phyloP scores from a whole-genome alignment of 2,329 filamentous ascomycete species.

The Botryotinia narcissicola region DNA sequence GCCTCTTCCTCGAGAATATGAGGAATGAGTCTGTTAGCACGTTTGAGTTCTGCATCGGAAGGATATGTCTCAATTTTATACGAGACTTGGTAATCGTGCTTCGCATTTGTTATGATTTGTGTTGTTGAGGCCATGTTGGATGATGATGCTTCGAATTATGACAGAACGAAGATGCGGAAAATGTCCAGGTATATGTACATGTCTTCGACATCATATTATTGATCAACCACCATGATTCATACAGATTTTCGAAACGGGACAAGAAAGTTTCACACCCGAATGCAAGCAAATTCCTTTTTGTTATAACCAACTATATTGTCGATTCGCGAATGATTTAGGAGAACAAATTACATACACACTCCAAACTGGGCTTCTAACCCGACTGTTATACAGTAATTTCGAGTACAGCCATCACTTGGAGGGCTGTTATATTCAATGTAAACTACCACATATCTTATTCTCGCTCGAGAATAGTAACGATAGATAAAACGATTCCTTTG shows the following conservation, averaged over 20 bases:
- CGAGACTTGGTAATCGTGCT: background rate
- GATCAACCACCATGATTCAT: background rate
- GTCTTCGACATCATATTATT: background rate
- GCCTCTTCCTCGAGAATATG: conserved; percentile 26
- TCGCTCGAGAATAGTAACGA: background rate
- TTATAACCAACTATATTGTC: background rate
- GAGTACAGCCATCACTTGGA: background rate
- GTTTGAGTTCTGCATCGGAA: background rate
- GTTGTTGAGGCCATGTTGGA: background rate
- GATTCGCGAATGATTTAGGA: background rate
- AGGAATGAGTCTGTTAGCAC: conserved; percentile 22
- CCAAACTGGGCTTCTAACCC: too few relatives aligned
- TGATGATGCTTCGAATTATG: background rate
- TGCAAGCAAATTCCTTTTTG: background rate
- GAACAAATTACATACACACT: too few relatives aligned
- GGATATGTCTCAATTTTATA: background rate
- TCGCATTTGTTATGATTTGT: background rate
- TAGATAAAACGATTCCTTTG: background rate
- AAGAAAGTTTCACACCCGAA: background rate
- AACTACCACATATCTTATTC: background rate
- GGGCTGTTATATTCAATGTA: background rate
- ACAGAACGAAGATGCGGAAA: background rate
- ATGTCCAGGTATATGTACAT: background rate
- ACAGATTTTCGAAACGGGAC: background rate
- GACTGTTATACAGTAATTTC: background rate